Evolutionary conservation across 164 flowering plant genomes (phyloP), one percentile per base, ranked within the genome.

Genomic region (Warburgia ugandensis): DNA sequence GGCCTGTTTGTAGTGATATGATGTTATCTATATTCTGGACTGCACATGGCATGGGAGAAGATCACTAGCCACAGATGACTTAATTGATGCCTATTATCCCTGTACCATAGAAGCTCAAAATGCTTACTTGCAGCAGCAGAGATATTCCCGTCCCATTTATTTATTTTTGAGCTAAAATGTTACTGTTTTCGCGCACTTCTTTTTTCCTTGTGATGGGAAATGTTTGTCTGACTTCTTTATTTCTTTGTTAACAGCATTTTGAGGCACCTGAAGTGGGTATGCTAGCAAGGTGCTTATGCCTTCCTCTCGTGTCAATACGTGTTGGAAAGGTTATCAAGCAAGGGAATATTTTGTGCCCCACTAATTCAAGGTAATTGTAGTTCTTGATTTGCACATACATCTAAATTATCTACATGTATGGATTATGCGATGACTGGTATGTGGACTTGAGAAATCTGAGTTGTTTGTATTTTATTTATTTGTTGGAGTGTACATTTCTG

Each of bases 221-320:
- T 43, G 1, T 30, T 19, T 32, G 12, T 31, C 20, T 29, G 45
- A 29, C 32, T 5, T 44, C 37, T 28, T 7, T 20, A 52, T 22
- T 3, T 21, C 2, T 26, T 49, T 39, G 11, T 13, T 7, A 43
- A 59, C 77, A 92, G 99, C 81, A 92, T 56, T 92, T 92, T 56
- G 94, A 92, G 59, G 80, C 85, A 5, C 51, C 84, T 4, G 99
- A 92, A 65, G 88, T 88, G 54, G 95, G 91, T 3, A 57, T 81
- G 71, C 77, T 88, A n/a, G 95, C 99, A 0, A 80, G 95, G 60
- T 92, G 95, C 47, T 79, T 92, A 70, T 88, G 88, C 50, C 54
- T 86, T 40, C 97, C 99, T 7, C 83, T 92, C 16, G 97, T 88
- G 50, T 81, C 99, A 0, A 55, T 88, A 61, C 96, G 99, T 5